Conservation (phyloP, 1,139 yeast genomes). For the Candida pseudoviswanathii region DNA sequence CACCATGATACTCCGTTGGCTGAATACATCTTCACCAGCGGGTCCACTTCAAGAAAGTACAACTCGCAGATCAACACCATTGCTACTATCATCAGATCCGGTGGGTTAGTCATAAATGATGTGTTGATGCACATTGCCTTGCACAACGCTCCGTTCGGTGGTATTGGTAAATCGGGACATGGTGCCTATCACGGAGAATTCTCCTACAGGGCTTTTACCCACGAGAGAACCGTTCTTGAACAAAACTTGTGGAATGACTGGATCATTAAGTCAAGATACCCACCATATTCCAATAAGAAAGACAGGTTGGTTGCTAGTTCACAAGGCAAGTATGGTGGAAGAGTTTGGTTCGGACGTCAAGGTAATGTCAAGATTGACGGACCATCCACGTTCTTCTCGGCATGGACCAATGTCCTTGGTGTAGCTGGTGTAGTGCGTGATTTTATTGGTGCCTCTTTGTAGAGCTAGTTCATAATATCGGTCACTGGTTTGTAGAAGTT, state of each 20-base stretch:
- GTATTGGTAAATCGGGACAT: slow-evolving; percentile 79
- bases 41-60: slow-evolving; percentile 30
- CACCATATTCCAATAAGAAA: slow-evolving; percentile 55
- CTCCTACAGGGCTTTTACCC: slow-evolving; percentile 75
- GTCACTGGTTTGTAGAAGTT: no score
- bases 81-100: slow-evolving; percentile 62
- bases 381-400: slow-evolving; percentile 34
- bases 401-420: slow-evolving; percentile 33
- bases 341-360: slow-evolving; percentile 38
- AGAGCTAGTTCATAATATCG: neutral
- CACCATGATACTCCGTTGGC: slow-evolving; percentile 84
- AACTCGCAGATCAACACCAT: slow-evolving; percentile 54
- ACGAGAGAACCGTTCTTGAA: slow-evolving; percentile 66
- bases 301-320: slow-evolving; percentile 27
- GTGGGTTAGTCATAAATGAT: slow-evolving; percentile 74
- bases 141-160: slow-evolving; percentile 82
- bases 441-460: slow-evolving; percentile 9
- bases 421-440: slow-evolving; percentile 11
- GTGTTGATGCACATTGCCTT: slow-evolving; percentile 70
- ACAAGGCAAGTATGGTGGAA: slow-evolving; percentile 20
- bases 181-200: slow-evolving; percentile 79
- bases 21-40: slow-evolving; percentile 67
- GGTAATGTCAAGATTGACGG: slow-evolving; percentile 39
- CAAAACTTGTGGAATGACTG: slow-evolving; percentile 71
- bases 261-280: slow-evolving; percentile 60